These are phyloP conservation scores for Avena atlantica DNA, from an alignment of 176 grass and related monocot species.

Conservation along the genomic window DNA sequence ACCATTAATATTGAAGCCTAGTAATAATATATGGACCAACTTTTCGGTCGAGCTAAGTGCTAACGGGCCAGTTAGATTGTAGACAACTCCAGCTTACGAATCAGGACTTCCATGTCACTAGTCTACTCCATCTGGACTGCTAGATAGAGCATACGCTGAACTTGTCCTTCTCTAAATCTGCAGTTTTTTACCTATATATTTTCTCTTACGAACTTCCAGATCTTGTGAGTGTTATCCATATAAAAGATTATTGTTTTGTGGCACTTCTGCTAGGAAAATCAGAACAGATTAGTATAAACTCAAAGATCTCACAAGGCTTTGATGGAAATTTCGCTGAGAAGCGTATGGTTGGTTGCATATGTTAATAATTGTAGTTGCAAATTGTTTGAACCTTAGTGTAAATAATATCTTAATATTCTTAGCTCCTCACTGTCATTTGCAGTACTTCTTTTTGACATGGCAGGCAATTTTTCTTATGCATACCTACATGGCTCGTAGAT, in stretches of 20 bases:
- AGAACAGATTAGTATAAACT: not conserved
- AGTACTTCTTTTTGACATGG: not conserved
- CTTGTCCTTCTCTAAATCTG: not conserved
- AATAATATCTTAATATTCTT: not conserved
- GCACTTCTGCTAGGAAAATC: not conserved
- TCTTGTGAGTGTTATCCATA: not conserved
- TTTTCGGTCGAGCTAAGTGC: not conserved
- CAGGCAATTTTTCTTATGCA: not conserved
- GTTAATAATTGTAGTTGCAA: not conserved
- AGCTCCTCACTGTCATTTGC: not conserved
- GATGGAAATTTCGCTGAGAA: not conserved
- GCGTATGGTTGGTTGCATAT: not conserved
- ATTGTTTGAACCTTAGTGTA: not conserved
- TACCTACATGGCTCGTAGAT: not conserved
- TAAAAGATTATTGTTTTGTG: not conserved
- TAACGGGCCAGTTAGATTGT: not conserved
- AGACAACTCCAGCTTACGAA: not conserved
- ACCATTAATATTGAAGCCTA: not conserved
- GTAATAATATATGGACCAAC: not conserved
- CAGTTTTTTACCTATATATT: not conserved
- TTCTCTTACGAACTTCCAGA: not conserved
- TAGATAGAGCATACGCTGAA: not conserved
- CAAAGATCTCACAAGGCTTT: not conserved
- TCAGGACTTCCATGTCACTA: not conserved
- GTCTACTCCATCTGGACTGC: not conserved